Base-by-base conservation (phyloP, 768 basidiomycete species). In the Ephemerocybe angulata region DNA sequence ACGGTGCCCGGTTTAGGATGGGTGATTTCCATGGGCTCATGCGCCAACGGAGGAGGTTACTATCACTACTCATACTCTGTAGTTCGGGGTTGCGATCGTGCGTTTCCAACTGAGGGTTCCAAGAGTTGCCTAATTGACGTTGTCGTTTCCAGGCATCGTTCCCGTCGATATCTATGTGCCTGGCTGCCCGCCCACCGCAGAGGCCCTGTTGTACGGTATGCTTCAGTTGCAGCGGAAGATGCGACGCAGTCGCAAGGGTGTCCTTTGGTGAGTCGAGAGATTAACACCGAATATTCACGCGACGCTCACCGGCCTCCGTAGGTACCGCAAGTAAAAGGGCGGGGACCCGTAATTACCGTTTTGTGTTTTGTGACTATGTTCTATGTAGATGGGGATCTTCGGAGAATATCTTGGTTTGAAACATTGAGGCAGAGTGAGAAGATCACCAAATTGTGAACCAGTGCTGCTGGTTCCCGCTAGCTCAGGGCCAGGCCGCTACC, bases 21-120 rank as follows among this genome's bases (percentile, higher is more conserved):
- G 97, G 97, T 99, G 55, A 90, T 99, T 67, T 98, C 96, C 24
- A 98, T 99, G 97, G 97, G 97, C 43, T 98, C 96, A 4, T 99
- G 97, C 71, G 97, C 97, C 17, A 98, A 98, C 70, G 97, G 97
- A 28, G 93, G 94, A 53, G 94, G 93, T 15, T 95, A 94, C 76
- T 94, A 95, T 71, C 94, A 96, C 74, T 97, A 98, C 71, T 97
- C 96, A 25, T 99, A 99, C 73, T 94, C 95, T 27, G 97, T 99
- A 58, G 97, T 98, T 33, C 87, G 97, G 44, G 97, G 97, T 15
- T 98, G 96, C 70, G 97, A 99, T 77, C 85, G 97, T 90, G 68
- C 55, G 88, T 70, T 33, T 50, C n/a, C 29, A 54, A 29, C 17
- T 29, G n/a, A 19, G 48, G 13, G 50, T 51, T 17, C 38, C 19